These are phyloP conservation scores for Forsythia suspensa DNA, from an alignment of 257 asterid species.

Conservation along the genomic window DNA sequence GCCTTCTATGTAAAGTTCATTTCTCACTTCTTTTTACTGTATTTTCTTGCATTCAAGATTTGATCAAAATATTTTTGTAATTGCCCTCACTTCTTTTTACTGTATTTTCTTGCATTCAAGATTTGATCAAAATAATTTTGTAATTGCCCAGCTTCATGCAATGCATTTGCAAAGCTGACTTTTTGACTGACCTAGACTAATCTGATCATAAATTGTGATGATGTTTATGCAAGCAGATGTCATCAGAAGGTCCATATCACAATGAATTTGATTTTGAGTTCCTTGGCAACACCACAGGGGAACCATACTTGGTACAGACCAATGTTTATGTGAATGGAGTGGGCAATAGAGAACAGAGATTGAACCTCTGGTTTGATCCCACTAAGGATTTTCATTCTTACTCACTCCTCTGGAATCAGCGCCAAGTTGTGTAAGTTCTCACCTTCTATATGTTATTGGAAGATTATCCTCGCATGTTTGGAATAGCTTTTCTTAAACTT, in stretches of 20 bases:
- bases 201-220: neutral
- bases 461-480: too few species aligned
- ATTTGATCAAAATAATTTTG: neutral
- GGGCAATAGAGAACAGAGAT: constrained; percentile 84
- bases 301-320: constrained; percentile 82
- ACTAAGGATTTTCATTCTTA: constrained; percentile 74
- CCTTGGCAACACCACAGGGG: constrained; percentile 80
- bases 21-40: too few species aligned
- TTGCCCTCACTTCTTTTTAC: too few species aligned
- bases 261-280: constrained; percentile 92
- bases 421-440: constrained; percentile 76
- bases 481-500: too few species aligned
- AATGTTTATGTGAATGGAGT: constrained; percentile 81
- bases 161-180: neutral
- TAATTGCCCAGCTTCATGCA: constrained; percentile 8
- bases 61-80: neutral
- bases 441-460: too few species aligned
- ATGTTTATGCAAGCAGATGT: constrained; percentile 54
- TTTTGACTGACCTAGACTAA: too few species aligned
- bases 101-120: neutral
- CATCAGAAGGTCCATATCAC: constrained; percentile 80
- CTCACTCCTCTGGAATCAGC: constrained; percentile 71
- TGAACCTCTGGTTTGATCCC: constrained; percentile 92
- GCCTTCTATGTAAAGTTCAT: constrained; percentile 61
- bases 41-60: neutral